Conservation (phyloP, 352 stramenopile species). For the Globisporangium rhizosaccharum region DNA sequence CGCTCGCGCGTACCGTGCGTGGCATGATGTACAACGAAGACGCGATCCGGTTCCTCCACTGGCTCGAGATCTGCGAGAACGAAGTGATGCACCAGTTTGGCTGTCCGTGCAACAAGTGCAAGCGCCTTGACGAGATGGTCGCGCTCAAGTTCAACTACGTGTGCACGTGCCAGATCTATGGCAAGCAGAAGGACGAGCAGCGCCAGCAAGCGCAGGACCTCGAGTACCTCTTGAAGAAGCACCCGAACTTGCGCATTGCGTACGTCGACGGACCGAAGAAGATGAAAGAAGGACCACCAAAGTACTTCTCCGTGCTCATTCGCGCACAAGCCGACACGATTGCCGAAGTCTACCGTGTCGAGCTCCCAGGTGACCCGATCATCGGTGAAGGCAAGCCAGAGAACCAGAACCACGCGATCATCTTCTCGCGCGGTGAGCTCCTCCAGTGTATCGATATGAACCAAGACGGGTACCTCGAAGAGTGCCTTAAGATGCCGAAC, state of each 20-base stretch:
- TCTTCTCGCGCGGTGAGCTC: conserved; percentile 82
- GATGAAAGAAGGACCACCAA: conserved; percentile 79
- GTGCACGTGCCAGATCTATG: conserved; percentile 86
- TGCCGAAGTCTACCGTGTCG: conserved; percentile 77
- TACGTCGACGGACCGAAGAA: conserved; percentile 87
- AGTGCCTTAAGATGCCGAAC: conserved; percentile 79
- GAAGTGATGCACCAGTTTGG: conserved; percentile 76
- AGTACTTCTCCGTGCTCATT: conserved; percentile 82
- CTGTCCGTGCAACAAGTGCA: conserved; percentile 84
- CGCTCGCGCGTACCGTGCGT: conserved; percentile 69
- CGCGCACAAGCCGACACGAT: conserved; percentile 67
- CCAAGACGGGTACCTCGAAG: conserved; percentile 82
- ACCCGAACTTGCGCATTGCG: conserved; percentile 66
- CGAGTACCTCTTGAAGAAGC: conserved; percentile 76
- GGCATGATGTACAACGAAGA: conserved; percentile 90
- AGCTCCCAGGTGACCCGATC: conserved; percentile 81
- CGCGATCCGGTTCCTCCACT: conserved; percentile 81
- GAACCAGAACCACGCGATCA: conserved; percentile 88
- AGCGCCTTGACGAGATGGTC: conserved; percentile 77
- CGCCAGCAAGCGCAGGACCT: conserved; percentile 70
- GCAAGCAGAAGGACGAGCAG: conserved; percentile 83
- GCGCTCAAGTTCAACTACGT: conserved; percentile 88
- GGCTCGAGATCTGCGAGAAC: conserved; percentile 87
- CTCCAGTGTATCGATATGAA: conserved; percentile 91
- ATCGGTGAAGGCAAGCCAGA: conserved; percentile 86